Percentiles rank a stretch among this genome's conserved stretches.
These are phyloP conservation scores for Xerocomellus amylosporus DNA, from an alignment of 768 basidiomycete species.

Conservation along the genomic window DNA sequence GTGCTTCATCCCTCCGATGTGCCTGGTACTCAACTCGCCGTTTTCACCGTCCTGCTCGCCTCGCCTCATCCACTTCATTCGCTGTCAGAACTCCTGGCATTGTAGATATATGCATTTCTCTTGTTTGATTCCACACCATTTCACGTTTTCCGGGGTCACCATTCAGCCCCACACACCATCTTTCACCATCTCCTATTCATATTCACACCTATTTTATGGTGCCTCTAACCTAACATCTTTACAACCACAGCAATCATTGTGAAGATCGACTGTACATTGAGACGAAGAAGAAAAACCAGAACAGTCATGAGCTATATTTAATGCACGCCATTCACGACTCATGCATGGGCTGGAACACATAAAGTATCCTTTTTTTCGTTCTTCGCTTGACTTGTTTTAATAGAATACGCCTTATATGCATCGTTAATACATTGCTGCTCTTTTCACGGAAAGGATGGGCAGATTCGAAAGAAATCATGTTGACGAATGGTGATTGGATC, in stretches of 20 bases:
- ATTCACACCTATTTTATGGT: background rate
- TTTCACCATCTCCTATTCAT: conserved; percentile 9
- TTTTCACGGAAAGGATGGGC: background rate
- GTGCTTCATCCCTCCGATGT: no score
- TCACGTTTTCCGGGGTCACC: background rate
- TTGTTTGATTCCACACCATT: background rate
- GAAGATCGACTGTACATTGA: conserved; percentile 11
- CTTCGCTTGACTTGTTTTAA: background rate
- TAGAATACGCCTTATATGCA: background rate
- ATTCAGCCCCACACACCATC: conserved; percentile 7
- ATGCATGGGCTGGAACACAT: conserved; percentile 1
- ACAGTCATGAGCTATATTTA: conserved; percentile 10
- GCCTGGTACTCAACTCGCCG: background rate
- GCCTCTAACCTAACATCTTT: background rate
- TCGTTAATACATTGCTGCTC: background rate
- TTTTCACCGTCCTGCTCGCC: background rate
- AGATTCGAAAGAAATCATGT: no score
- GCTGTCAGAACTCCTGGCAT: background rate
- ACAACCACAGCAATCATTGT: background rate
- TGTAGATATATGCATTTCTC: conserved; percentile 13
- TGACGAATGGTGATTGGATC: background rate
- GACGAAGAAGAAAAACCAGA: conserved; percentile 1
- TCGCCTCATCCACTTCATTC: background rate
- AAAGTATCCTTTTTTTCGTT: background rate
- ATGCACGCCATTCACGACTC: conserved; percentile 2